A percentile compares a stretch with the other conserved stretches of the same genome.
phyloP scores from a whole-genome alignment of 495 filamentous ascomycete species.

The Aspergillus steynii region DNA sequence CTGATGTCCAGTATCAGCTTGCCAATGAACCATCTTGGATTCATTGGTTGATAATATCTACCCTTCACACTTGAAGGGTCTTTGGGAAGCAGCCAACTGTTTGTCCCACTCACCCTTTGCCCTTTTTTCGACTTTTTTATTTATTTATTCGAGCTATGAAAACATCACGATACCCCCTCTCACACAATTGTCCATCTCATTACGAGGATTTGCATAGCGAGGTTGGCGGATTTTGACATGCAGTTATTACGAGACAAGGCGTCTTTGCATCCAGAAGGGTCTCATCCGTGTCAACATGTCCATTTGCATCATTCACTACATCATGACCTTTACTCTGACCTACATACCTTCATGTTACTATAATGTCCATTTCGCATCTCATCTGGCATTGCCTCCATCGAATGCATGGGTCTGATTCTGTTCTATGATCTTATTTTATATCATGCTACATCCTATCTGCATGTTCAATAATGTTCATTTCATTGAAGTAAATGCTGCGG shows the following conservation, averaged over 20 bases:
- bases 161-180: slow-evolving; percentile 26
- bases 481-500: neutral
- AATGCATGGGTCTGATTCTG: neutral
- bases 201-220: slow-evolving; percentile 48
- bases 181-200: slow-evolving; percentile 21
- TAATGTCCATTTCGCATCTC: slow-evolving; percentile 12
- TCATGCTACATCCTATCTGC: neutral
- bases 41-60: too few species aligned
- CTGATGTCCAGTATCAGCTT: slow-evolving; percentile 15
- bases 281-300: slow-evolving; percentile 12
- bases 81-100: neutral
- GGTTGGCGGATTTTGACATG: slow-evolving; percentile 42
- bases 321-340: slow-evolving; percentile 3
- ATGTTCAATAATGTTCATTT: neutral
- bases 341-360: slow-evolving; percentile 10
- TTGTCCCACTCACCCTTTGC: neutral
- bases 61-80: too few species aligned
- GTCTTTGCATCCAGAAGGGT: slow-evolving; percentile 29
- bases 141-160: slow-evolving; percentile 18
- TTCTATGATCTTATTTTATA: neutral
- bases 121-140: slow-evolving; percentile 3
- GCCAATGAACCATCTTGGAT: neutral
- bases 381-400: slow-evolving; percentile 4
- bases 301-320: slow-evolving; percentile 13
- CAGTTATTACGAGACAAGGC: slow-evolving; percentile 36